Evolutionary conservation across 2,329 filamentous ascomycete species (phyloP), one percentile per base, ranked within the genome.

Genomic region (Coniella lustricola): DNA sequence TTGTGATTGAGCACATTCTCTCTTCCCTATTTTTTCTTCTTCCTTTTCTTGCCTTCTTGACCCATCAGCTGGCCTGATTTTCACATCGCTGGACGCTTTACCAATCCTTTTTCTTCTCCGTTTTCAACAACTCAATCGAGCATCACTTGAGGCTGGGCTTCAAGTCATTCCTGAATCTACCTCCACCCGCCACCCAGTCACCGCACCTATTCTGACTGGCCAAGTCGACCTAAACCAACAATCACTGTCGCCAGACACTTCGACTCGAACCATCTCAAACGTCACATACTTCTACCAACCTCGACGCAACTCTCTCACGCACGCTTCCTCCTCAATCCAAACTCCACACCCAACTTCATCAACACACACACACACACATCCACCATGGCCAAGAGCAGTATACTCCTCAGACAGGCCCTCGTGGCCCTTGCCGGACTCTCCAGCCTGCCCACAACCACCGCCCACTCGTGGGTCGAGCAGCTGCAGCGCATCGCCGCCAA

Each of bases 391-490:
- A 40, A 48, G 32, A 38, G 46, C 20, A 34, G 21, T 38, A 37
- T 49, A 12, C 32, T 36, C 13, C 38, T 50, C 25, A 39, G 40
- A 31, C 38, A 35, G 37, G 50, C 50, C 33, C 36, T 50, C 18
- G 14, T 50, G 35, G 51, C 44, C 25, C 32, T 49, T 7, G 43
- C 71, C 14, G 49, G 66, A 29, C 54, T 68, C 21, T 60, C 68
- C 34, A 54, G 70, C 41, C 55, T 56, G 5, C 54, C 59, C 42
- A 55, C 60, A 5, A 64, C 60, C 31, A 56, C 56, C 21, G 83
- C 80, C 32, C 91, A 96, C 67, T 85, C 82, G 16, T 96, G 90
- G 90, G 76, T 91, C 41, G 90, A 96, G 67, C 73, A 84, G 59
- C 72, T 91, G 43, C 78, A 74, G 53, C 79, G 81, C 49, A 82